Evolutionary conservation across 1,139 yeast genomes (phyloP), one percentile per base, ranked within the genome.

Genomic region (Scheffersomyces lignicola): DNA sequence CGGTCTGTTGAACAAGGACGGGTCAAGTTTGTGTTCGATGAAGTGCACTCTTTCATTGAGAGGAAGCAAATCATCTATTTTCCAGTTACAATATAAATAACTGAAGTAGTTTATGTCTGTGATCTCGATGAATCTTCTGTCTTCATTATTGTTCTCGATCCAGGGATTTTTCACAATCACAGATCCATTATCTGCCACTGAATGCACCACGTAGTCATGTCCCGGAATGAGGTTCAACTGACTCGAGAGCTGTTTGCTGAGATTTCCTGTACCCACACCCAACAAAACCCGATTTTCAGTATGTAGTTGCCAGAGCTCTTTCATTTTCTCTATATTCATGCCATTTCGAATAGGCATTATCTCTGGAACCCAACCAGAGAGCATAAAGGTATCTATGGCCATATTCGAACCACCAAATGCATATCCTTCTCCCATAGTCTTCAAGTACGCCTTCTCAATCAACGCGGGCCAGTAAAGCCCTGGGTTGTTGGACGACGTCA

Each of bases 281-380:
- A 86, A 41, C 31, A 80, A 49, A 11, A 76, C 49, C 7, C 62
- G 47, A 2, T 72, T 72, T 13, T 42, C 47, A 33, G 43, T 47
- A 37, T 65, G 48, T 33, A 54, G 48, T 12, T 56, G 48, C 73
- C 74, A 69, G 7, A 70, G 56, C 0, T 44, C 43, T 10, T 47
- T 54, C 27, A 62, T 51, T 31, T 46, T 38, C 2, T 33, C 32
- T 1, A 62, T 60, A 11, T 62, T 33, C 31, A 49, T 38, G 8
- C 60, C 60, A 41, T 59, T 58, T 30, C 50, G 49, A 2, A 76
- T 51, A 5, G 65, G 47, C 1, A 74, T 46, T 24, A 78, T 76
- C 43, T 85, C 89, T 0, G 96, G 96, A 3, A 83, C 54, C 83
- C 87, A 88, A 0, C 90, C 89, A 3, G 80, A 68, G 6, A 88